A percentile compares a stretch with the other conserved stretches of the same genome.
Evolutionary conservation across 768 basidiomycete species (phyloP).

Genomic region (Candolleomyces aberdarensis): DNA sequence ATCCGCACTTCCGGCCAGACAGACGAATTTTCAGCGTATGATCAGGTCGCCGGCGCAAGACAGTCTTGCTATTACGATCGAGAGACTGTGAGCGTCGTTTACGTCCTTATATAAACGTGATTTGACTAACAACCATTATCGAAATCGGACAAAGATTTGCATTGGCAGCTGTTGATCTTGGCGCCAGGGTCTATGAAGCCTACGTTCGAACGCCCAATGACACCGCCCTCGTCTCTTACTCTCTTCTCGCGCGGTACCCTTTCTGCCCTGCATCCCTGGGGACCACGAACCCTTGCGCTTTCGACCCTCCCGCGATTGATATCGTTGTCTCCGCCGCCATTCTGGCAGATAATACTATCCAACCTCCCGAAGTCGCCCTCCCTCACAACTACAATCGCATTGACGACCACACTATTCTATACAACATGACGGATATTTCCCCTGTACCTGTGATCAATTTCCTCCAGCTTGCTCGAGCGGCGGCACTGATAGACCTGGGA

Average conservation of each 20-base stretch:
- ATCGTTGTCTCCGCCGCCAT: slow-evolving; percentile 13
- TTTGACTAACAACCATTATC: not conserved
- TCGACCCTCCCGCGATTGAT: slow-evolving; percentile 1
- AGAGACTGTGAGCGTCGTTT: not conserved
- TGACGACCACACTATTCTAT: not conserved
- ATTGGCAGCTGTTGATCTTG: slow-evolving; percentile 14
- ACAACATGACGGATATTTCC: slow-evolving; percentile 7
- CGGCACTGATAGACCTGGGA: slow-evolving; percentile 24
- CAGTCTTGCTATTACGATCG: not conserved
- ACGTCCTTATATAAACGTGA: not conserved
- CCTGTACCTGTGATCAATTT: slow-evolving; percentile 16
- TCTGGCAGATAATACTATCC: slow-evolving; percentile 10
- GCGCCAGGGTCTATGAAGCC: slow-evolving; percentile 13
- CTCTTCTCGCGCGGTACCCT: not conserved
- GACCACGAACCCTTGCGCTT: not conserved
- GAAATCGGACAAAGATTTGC: slow-evolving; percentile 6
- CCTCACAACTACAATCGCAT: not conserved
- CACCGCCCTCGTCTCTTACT: slow-evolving; percentile 16
- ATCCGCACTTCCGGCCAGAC: not conserved
- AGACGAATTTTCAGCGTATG: not conserved
- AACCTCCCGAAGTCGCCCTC: not conserved
- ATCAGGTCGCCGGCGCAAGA: not conserved
- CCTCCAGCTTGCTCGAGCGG: slow-evolving; percentile 21
- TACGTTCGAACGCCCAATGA: slow-evolving; percentile 10
- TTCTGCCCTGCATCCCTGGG: not conserved